These are phyloP conservation scores for Cytospora piceae DNA, from an alignment of 2,329 filamentous ascomycete species.

Conservation along the genomic window DNA sequence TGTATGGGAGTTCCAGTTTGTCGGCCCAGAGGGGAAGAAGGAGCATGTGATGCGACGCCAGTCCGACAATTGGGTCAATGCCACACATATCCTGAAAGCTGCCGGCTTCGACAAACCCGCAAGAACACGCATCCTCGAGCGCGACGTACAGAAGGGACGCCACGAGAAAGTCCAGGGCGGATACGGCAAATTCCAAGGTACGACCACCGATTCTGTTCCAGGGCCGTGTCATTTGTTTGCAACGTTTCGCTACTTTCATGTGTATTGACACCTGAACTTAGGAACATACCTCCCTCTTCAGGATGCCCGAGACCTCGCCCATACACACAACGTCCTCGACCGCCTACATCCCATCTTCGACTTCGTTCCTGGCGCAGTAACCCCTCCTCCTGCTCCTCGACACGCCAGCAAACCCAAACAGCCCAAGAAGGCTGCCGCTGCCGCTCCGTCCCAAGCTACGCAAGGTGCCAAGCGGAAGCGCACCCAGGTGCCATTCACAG, in stretches of 20 bases:
- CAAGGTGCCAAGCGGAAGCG: slow-evolving; percentile 25
- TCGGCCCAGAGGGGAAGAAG: slow-evolving; percentile 66
- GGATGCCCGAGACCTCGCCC: slow-evolving; percentile 78
- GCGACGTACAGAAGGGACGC: slow-evolving; percentile 93
- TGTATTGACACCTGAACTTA: slow-evolving; percentile 41
- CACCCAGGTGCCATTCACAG: slow-evolving; percentile 43
- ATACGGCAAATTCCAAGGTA: slow-evolving; percentile 97
- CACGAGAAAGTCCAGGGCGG: slow-evolving; percentile 99
- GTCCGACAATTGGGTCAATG: slow-evolving; percentile 97
- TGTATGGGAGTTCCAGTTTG: slow-evolving; percentile 88
- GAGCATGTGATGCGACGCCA: slow-evolving; percentile 95
- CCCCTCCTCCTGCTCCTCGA: slow-evolving; percentile 90
- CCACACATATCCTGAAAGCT: slow-evolving; percentile 97
- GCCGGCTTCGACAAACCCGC: slow-evolving; percentile 97
- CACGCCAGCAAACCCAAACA: slow-evolving; percentile 87
- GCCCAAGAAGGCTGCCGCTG: slow-evolving; percentile 64
- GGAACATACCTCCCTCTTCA: slow-evolving; percentile 95
- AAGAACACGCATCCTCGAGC: slow-evolving; percentile 89
- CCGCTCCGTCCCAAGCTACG: slow-evolving; percentile 33
- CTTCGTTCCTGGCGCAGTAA: slow-evolving; percentile 80
- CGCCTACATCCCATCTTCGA: slow-evolving; percentile 88
- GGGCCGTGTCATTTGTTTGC: neutral
- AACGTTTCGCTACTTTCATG: neutral
- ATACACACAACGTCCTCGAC: slow-evolving; percentile 84
- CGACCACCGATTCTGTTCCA: slow-evolving; percentile 24